These are phyloP conservation scores for Macrophomina phaseolina DNA, from an alignment of 2,329 filamentous ascomycete genomes.

Conservation along the genomic window DNA sequence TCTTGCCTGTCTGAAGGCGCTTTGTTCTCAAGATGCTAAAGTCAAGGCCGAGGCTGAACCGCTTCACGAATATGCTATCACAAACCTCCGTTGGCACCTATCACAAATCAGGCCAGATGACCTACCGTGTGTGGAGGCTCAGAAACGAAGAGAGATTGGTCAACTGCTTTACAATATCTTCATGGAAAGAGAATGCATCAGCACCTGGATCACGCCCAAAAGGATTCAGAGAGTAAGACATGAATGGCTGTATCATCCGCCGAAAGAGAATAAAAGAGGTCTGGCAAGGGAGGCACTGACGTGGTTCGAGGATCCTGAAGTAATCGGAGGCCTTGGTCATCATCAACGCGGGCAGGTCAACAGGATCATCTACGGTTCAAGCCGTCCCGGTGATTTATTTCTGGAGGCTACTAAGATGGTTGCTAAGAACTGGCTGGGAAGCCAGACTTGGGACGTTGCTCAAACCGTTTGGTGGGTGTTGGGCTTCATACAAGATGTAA, in stretches of 20 bases:
- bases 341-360: background rate
- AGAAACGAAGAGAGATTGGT: background rate
- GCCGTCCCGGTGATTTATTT: background rate
- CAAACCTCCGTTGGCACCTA: background rate
- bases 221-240: background rate
- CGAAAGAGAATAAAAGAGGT: background rate
- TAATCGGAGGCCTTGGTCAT: background rate
- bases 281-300: background rate
- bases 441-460: background rate
- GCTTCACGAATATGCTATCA: background rate
- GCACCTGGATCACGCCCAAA: background rate
- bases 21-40: background rate
- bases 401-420: background rate
- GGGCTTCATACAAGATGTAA: slow-evolving; percentile 1
- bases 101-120: background rate
- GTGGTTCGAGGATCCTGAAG: slow-evolving; percentile 14
- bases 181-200: background rate
- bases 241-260: background rate
- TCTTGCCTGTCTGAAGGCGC: background rate
- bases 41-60: background rate
- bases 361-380: slow-evolving; percentile 1
- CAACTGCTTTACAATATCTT: background rate
- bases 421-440: background rate
- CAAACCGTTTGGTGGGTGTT: slow-evolving; percentile 4
- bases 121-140: background rate